Evolutionary conservation across 148 eudicot species (phyloP).

Genomic region (Polygonum aviculare): DNA sequence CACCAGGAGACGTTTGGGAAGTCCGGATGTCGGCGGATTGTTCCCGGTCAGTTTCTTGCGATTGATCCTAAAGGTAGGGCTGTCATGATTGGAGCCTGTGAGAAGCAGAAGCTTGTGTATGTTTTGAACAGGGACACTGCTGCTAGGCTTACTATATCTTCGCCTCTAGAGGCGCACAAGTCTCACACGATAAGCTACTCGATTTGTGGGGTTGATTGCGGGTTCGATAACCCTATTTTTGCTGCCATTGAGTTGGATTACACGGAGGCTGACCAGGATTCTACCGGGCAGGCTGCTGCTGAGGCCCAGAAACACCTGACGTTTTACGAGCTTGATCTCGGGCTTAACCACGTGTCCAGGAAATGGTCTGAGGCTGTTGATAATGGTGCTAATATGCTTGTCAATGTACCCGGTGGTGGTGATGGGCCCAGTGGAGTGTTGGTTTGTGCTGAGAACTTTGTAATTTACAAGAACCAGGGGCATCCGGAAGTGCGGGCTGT

Average conservation of each 20-base stretch:
- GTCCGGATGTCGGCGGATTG: constrained; percentile 85
- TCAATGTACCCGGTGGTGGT: constrained; percentile 94
- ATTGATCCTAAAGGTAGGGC: constrained; percentile 94
- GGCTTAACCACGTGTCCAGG: constrained; percentile 96
- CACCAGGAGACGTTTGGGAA: constrained; percentile 95
- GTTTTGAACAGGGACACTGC: constrained; percentile 87
- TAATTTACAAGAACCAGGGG: constrained; percentile 93
- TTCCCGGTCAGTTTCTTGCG: constrained; percentile 85
- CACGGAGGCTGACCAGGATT: constrained; percentile 86
- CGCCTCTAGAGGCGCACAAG: constrained; percentile 96
- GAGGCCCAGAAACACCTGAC: constrained; percentile 93
- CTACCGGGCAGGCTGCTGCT: constrained; percentile 69
- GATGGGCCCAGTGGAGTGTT: constrained; percentile 98
- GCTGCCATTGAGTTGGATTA: constrained; percentile 98
- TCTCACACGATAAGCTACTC: constrained; percentile 70
- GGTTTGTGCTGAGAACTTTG: constrained; percentile 96
- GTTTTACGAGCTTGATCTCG: constrained; percentile 92
- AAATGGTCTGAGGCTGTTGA: constrained; percentile 95
- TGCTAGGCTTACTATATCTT: constrained; percentile 82
- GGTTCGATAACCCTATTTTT: constrained; percentile 93
- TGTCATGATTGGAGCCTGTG: constrained; percentile 92
- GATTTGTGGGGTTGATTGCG: constrained; percentile 89
- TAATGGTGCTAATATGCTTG: constrained; percentile 96
- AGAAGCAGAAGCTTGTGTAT: constrained; percentile 95
- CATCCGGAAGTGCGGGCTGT: constrained; percentile 86